These are phyloP conservation scores for Cladosporium sp. DNA, from an alignment of 2,329 filamentous ascomycete genomes.

Conservation along the genomic window DNA sequence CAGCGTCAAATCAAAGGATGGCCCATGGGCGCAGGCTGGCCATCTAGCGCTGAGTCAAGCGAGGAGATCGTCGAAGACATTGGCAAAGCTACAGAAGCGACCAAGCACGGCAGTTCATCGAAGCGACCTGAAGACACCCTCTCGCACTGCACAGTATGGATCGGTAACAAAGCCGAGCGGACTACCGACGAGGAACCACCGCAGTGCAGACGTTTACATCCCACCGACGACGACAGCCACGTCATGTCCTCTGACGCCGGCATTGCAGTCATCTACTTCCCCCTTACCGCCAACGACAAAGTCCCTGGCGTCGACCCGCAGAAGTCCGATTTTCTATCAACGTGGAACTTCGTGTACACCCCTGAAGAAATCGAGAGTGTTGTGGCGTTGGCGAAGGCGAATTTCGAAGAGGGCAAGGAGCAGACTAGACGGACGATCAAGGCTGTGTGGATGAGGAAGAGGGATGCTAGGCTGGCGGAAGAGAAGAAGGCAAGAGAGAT, in stretches of 20 bases:
- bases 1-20: conserved; percentile 90
- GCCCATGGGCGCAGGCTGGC: conserved; percentile 95
- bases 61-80: conserved; percentile 62
- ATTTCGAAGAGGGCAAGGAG: conserved; percentile 78
- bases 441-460: conserved; percentile 92
- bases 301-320: conserved; percentile 79
- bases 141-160: conserved; percentile 92
- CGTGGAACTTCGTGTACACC: conserved; percentile 98
- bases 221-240: conserved; percentile 47
- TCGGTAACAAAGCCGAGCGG: conserved; percentile 50
- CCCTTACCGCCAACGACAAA: conserved; percentile 76
- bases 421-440: conserved; percentile 73
- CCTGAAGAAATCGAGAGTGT: conserved; percentile 84
- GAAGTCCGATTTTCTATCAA: conserved; percentile 80
- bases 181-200: conserved; percentile 38
- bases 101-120: conserved; percentile 45
- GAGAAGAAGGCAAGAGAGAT: conserved; percentile 40
- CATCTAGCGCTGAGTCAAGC: conserved; percentile 56
- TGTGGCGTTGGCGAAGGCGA: conserved; percentile 75
- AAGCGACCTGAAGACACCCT: conserved; percentile 48
- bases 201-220: conserved; percentile 42
- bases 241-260: conserved; percentile 57
- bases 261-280: conserved; percentile 85
- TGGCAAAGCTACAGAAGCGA: conserved; percentile 41
- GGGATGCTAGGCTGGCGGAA: conserved; percentile 56